Evolutionary conservation across 305 asterid genomes (phyloP), one percentile per base, ranked within the genome.

Genomic region (Fraxinus dipetala): DNA sequence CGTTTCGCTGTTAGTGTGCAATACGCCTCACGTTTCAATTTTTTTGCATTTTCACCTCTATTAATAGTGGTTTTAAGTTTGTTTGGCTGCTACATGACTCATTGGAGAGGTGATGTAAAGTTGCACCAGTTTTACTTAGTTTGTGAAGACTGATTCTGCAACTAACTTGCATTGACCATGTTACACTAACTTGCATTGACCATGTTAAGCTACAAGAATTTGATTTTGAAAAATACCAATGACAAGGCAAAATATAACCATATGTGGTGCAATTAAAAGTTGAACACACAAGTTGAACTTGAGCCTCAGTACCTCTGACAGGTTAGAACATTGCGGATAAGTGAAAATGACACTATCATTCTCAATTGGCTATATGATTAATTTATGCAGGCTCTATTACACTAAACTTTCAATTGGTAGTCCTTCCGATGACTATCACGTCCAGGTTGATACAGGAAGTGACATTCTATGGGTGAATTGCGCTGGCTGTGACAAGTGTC

Each of bases 361-460:
- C 72, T 63, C 35, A 63, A 83, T 36, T 72, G 72, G 78, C 36
- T 82, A 78, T 79, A 73, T 88, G 73, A 45, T 76, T 61, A 75
- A 69, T 72, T 85, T 73, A 6, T 88, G 81, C 95, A 94, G 98
- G 93, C 97, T 96, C 54, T 96, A 94, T 86, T 96, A 87, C 88
- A 92, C 99, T 43, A 94, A 85, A 88, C 85, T 96, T 81, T 83
- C 95, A 16, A 91, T 96, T 43, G 99, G 98, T 54, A 92, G 89
- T 85, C 99, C 99, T 89, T 91, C 98, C 18, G 84, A 83, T 79
- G 97, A 94, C 76, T 96, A 90, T 83, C 91, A 93, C 65, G 97
- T 94, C 82, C 99, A 96, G 87, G 97, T 96, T 0, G 99, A 96
- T 83, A 96, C 99, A 5, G 98, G 99, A 80, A 96, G 99, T 89